These are phyloP conservation scores for Schizochytrium sp. DNA, from an alignment of 108 stramenopile species.

Conservation along the genomic window DNA sequence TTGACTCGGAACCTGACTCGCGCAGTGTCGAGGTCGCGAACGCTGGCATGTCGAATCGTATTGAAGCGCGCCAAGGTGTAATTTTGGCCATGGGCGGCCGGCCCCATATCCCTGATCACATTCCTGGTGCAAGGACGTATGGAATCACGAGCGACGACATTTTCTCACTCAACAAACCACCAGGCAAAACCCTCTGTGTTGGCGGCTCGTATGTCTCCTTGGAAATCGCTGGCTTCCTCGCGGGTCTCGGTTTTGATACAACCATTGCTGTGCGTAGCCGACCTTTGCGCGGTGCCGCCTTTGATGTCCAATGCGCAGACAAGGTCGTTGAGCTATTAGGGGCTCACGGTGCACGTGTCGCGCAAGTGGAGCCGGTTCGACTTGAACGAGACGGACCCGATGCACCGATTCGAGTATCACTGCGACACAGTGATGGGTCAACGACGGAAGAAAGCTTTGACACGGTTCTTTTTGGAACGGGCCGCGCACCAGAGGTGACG, in stretches of 20 bases:
- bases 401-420: neutral
- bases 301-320: constrained; percentile 85
- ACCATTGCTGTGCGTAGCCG: constrained; percentile 44
- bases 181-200: constrained; percentile 45
- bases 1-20: neutral
- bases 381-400: neutral
- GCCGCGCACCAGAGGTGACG: constrained; percentile 29
- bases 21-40: neutral
- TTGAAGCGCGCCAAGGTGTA: constrained; percentile 55
- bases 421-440: constrained; percentile 35
- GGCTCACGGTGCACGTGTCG: constrained; percentile 68
- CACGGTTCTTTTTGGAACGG: constrained; percentile 41
- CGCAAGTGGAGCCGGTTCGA: neutral
- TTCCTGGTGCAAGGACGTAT: constrained; percentile 28
- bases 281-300: constrained; percentile 36
- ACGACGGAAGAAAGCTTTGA: constrained; percentile 28
- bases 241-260: constrained; percentile 33
- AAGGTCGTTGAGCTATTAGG: constrained; percentile 70
- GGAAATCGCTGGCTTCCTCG: constrained; percentile 51
- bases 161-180: constrained; percentile 33
- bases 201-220: constrained; percentile 52
- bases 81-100: constrained; percentile 86
- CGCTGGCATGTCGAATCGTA: too few species aligned
- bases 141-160: constrained; percentile 49
- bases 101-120: constrained; percentile 60